Base-by-base conservation (phyloP, 1,284 basidiomycete genomes). In the Inonotus obliquus region DNA sequence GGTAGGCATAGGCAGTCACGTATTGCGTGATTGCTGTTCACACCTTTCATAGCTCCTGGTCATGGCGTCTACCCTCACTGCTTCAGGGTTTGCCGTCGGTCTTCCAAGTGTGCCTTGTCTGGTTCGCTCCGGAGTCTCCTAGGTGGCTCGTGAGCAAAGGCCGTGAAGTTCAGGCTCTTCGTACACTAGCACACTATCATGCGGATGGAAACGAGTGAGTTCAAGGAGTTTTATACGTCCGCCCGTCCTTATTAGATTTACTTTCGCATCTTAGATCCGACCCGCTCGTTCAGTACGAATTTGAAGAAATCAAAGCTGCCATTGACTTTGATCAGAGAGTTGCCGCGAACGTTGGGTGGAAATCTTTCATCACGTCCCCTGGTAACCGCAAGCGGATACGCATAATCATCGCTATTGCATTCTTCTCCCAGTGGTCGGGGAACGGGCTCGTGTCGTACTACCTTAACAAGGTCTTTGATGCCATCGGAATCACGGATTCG, bases 401-500 rank as follows among this genome's bases (percentile, higher is more conserved):
- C 44, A 80, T 85, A 60, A 81, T 85, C 69, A 67, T 85, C 47
- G 83, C 82, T 0, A 75, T 85, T 45, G 83, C 80, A 2, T 77
- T 85, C 73, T 85, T 86, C 75, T 84, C 82, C 2, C 84, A 86
- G 66, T 86, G 83, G 82, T 82, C 81, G 39, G 84, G 84, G 0
- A 86, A 86, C 66, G 85, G 85, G 67, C 75, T 88, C 35, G 79
- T 84, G 71, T 65, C 63, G 11, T 63, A 60, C 57, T 65, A 67
- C 44, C 69, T 79, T 25, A 71, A 69, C 67, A 67, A 70, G 37
- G 73, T 77, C 37, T 73, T 79, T 60, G 71, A 73, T 58, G 70
- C 69, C 54, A 74, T 79, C 58, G 78, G 77, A 23, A 75, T 87
- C 71, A 81, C 79, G 29, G 75, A 80, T 65, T 75, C 78, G 0